Base-by-base conservation (phyloP, 177 flowering plant genomes). In the Tripterygium wilfordii region DNA sequence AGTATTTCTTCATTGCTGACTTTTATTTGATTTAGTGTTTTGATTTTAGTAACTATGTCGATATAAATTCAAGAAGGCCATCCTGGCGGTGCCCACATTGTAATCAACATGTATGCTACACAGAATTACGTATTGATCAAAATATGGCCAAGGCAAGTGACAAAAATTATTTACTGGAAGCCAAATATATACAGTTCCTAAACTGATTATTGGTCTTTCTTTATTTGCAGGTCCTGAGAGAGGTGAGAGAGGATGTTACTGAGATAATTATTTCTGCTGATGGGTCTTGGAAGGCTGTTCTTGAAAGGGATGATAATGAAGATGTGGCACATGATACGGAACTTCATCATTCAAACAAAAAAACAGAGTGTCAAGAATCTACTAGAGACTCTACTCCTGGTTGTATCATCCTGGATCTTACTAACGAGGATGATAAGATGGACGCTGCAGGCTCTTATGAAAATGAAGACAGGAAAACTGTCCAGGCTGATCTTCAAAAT, bases 51-150 rank as follows among this genome's bases (percentile, higher is more conserved):
- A 92, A 83, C 64, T 89, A 63, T 59, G 42, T 92, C 53, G 71
- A 68, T 23, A 87, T 92, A 45, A 92, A 89, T 60, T 61, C 75
- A 43, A 82, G 89, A 63, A 75, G 78, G 40, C 97, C 97, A 27
- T 76, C 77, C 8, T 92, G 99, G 97, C 92, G 99, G 50, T 92
- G 99, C 69, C 97, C 99, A 28, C 86, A 81, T 56, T 92, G 99
- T 59, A 85, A 85, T 65, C 97, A 85, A 66, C 56, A 58, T 45
- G 71, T 78, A 51, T 66, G 85, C 74, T 85, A 51, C 64, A 49
- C 60, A 33, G 96, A 85, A 57, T 53, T 92, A 19, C 79, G 95
- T 42, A 49, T 82, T 29, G 99, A 92, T 69, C 88, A 70, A 51
- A 67, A 72, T 43, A 78, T 86, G 77, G 74, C 62, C 13, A 76